Percentiles rank a stretch among this genome's conserved stretches.
Evolutionary conservation across 345 rosid species (phyloP).

Genomic region (Microcos paniculata): DNA sequence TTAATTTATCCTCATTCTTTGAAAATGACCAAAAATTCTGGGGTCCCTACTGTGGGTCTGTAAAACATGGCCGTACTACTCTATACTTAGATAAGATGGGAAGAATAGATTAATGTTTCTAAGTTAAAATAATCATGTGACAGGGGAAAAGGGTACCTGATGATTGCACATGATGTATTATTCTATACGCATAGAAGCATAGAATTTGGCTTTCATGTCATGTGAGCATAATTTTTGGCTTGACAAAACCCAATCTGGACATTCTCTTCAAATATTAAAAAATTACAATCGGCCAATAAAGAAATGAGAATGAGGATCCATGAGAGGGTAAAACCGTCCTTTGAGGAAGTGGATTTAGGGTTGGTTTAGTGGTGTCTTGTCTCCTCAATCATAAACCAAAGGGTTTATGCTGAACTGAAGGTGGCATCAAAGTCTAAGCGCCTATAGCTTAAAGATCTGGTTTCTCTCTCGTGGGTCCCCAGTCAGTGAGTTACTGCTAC

Average conservation of each 20-base stretch:
- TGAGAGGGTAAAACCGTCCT: background rate
- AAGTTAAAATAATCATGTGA: background rate
- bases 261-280: background rate
- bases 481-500: constrained; percentile 25
- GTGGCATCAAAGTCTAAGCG: constrained; percentile 13
- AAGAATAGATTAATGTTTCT: too few species aligned
- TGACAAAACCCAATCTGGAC: constrained; percentile 15
- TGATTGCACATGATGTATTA: constrained; percentile 45
- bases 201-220: constrained; percentile 19
- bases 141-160: constrained; percentile 14
- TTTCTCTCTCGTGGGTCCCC: constrained; percentile 30
- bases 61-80: background rate
- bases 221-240: constrained; percentile 6
- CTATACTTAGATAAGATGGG: background rate
- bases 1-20: background rate
- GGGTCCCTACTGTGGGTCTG: background rate
- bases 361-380: constrained; percentile 18
- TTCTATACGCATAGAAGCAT: constrained; percentile 13
- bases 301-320: constrained; percentile 7
- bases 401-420: constrained; percentile 4
- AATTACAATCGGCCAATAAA: background rate
- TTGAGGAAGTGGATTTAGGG: constrained; percentile 2
- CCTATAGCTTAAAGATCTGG: constrained; percentile 15
- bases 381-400: constrained; percentile 30
- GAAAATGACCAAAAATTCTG: background rate